phyloP scores from a whole-genome alignment of 495 filamentous ascomycete species.

The Copromyces sp. region DNA sequence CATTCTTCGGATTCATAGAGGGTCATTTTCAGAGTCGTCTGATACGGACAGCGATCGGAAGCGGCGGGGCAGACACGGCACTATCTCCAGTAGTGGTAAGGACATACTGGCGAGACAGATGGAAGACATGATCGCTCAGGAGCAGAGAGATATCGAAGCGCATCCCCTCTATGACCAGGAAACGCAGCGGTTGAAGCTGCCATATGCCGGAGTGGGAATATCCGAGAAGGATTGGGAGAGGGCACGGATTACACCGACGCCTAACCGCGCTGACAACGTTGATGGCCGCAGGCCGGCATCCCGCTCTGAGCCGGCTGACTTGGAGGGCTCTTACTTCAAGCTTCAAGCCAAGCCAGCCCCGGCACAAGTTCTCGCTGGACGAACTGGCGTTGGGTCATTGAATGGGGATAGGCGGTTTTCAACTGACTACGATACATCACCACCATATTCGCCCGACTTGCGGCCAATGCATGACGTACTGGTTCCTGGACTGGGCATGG shows the following conservation, averaged over 20 bases:
- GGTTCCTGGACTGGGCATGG: constrained; percentile 31
- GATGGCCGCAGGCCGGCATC: constrained; percentile 21
- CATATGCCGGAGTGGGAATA: constrained; percentile 17
- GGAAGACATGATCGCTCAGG: constrained; percentile 50
- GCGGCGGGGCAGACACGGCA: constrained; percentile 25
- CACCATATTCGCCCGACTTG: constrained; percentile 28
- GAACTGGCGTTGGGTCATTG: constrained; percentile 26
- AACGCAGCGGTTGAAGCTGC: constrained; percentile 19
- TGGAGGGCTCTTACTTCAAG: constrained; percentile 9
- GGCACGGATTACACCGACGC: constrained; percentile 8
- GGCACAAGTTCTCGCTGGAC: constrained; percentile 15
- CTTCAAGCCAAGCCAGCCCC: constrained; percentile 15
- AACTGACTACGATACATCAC: constrained; percentile 31
- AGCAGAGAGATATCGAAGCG: constrained; percentile 30
- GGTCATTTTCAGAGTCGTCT: constrained; percentile 36
- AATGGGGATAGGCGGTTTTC: constrained; percentile 22
- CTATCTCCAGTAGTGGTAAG: constrained; percentile 31
- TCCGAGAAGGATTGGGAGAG: constrained; percentile 16
- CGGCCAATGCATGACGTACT: constrained; percentile 20
- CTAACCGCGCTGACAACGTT: constrained; percentile 8
- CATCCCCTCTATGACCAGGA: constrained; percentile 20
- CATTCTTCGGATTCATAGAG: constrained; percentile 26
- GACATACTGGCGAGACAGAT: constrained; percentile 59
- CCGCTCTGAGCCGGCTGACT: constrained; percentile 25
- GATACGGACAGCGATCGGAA: constrained; percentile 36